Evolutionary conservation across 2,329 filamentous ascomycete genomes (phyloP).

Genomic region (Fusarium armeniacum): DNA sequence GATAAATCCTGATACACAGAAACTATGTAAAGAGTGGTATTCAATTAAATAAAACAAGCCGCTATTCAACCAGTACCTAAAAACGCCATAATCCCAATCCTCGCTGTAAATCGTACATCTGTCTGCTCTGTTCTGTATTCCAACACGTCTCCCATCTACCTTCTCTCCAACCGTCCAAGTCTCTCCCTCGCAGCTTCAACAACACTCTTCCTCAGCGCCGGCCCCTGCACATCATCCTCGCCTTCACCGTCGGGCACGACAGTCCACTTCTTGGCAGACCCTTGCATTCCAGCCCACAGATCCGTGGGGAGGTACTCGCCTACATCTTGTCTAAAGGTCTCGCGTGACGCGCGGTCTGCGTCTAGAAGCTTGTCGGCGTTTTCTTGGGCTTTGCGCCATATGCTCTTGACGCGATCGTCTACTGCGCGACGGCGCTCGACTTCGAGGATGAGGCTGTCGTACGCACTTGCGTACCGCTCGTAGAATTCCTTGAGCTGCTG

Average conservation of each 20-base stretch:
- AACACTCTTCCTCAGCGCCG: constrained; percentile 42
- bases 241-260: constrained; percentile 56
- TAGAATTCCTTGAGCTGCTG: constrained; percentile 85
- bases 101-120: constrained; percentile 25
- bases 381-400: constrained; percentile 83
- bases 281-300: constrained; percentile 83
- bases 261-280: constrained; percentile 67
- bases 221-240: constrained; percentile 30
- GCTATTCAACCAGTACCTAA: constrained; percentile 7
- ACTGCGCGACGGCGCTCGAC: constrained; percentile 80
- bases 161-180: constrained; percentile 26
- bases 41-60: not conserved
- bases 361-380: constrained; percentile 82
- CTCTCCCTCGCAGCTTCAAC: constrained; percentile 46
- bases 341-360: constrained; percentile 78
- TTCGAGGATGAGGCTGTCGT: constrained; percentile 87
- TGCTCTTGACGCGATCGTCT: constrained; percentile 78
- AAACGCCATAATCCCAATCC: constrained; percentile 10
- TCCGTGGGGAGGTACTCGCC: constrained; percentile 90
- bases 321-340: constrained; percentile 83
- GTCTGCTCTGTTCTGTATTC: not conserved
- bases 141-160: not conserved
- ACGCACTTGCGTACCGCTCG: constrained; percentile 86
- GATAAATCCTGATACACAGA: too few species aligned
- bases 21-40: constrained; percentile 5